Base-by-base conservation (phyloP, 2,329 filamentous ascomycete genomes). In the Ophiostoma fasciatum region DNA sequence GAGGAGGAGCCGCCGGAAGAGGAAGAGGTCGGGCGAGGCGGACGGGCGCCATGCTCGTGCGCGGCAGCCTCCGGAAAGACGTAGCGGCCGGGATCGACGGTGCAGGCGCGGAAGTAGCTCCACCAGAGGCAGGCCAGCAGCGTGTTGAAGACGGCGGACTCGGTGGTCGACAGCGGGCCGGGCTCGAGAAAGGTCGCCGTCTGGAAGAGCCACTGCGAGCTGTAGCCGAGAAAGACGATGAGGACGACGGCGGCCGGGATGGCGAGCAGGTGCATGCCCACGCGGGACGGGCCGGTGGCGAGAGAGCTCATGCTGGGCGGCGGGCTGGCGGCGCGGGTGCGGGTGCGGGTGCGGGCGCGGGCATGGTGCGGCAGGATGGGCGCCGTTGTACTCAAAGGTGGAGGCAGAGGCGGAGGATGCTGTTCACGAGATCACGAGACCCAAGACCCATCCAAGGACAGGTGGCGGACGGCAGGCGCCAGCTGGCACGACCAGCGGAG, bases 181-280 rank as follows among this genome's bases (percentile, higher is more conserved):
- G 74, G 73, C 10, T 64, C 61, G 43, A 80, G 64, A 43, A 66
- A 60, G 2, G 66, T 63, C 23, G 72, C 64, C 42, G 70, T 58
- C 45, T 67, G 55, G 53, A 88, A 81, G 31, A 88, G 62, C 51
- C 64, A 68, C 57, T 88, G 82, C 5, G 82, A 79, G 33, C 71
- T 68, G 59, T 79, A 83, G 42, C 73, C 71, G 4, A 87, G 66
- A 51, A 84, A 82, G 36, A 59, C 51, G 40, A 87, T 79, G 12
- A 88, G 59, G 7, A 63, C 37, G 44, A 73, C 74, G 30, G 81
- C 78, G 39, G 63, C 68, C 12, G 79, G 78, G n/a, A 85, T 70
- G 40, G 78, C 77, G 35, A 84, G 60, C 33, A 57, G 54, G 48
- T 68, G 64, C 41, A 73, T 58, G 53, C 49, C 59, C 54, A 41